Evolutionary conservation across 2,329 filamentous ascomycete genomes (phyloP).

Genomic region (Fusarium cyanostomum): DNA sequence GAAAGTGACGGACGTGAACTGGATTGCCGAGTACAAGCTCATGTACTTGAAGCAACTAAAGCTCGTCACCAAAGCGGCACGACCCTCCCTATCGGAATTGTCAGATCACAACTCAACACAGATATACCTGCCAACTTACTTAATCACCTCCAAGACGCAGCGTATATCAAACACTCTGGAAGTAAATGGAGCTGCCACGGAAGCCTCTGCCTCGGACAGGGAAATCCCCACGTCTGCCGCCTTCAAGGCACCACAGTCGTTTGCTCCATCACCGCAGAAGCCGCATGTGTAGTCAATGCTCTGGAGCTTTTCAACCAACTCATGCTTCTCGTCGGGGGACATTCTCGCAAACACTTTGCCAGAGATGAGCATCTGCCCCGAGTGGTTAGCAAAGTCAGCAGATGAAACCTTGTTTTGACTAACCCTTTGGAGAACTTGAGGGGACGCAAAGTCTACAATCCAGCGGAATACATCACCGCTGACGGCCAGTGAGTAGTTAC

Average conservation of each 20-base stretch:
- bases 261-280: slow-evolving; percentile 97
- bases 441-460: slow-evolving; percentile 89
- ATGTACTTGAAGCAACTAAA: slow-evolving; percentile 99
- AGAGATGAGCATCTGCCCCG: slow-evolving; percentile 79
- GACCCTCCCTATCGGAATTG: slow-evolving; percentile 73
- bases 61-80: slow-evolving; percentile 94
- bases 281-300: slow-evolving; percentile 94
- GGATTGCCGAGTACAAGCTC: slow-evolving; percentile 98
- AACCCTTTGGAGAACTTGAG: slow-evolving; percentile 78
- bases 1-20: slow-evolving; percentile 97
- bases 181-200: slow-evolving; percentile 97
- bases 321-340: slow-evolving; percentile 99
- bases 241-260: slow-evolving; percentile 96
- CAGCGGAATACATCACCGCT: slow-evolving; percentile 96
- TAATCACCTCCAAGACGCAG: slow-evolving; percentile 92
- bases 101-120: slow-evolving; percentile 30
- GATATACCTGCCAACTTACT: slow-evolving; percentile 55
- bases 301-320: slow-evolving; percentile 95
- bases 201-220: slow-evolving; percentile 95
- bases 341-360: slow-evolving; percentile 97
- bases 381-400: background rate
- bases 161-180: slow-evolving; percentile 95
- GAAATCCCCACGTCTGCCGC: slow-evolving; percentile 98
- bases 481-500: slow-evolving; percentile 88
- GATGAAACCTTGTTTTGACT: slow-evolving; percentile 35